These are phyloP conservation scores for Cucurbita moschata DNA, from an alignment of 306 rosid genomes.

Conservation along the genomic window DNA sequence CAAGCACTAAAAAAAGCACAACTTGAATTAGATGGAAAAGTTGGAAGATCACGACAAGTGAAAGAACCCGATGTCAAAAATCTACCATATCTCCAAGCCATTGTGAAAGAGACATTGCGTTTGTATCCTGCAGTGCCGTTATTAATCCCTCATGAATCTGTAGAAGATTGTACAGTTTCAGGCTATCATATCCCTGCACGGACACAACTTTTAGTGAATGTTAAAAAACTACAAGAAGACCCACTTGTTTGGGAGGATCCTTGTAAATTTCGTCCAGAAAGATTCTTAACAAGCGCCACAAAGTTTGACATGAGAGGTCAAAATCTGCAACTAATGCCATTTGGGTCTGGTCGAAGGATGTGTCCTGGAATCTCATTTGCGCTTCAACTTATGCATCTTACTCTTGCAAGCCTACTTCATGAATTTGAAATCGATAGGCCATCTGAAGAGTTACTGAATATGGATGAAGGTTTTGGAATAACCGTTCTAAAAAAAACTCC, in stretches of 20 bases:
- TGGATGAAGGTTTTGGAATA: slow-evolving; percentile 37
- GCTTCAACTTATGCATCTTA: slow-evolving; percentile 29
- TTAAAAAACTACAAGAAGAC: slow-evolving; percentile 50
- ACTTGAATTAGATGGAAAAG: neutral
- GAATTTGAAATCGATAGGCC: slow-evolving; percentile 28
- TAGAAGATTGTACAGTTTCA: slow-evolving; percentile 26
- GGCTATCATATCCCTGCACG: slow-evolving; percentile 35
- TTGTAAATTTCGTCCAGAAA: slow-evolving; percentile 28
- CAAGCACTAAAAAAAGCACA: neutral
- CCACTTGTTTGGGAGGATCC: slow-evolving; percentile 38
- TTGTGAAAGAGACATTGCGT: neutral
- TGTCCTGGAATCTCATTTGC: slow-evolving; percentile 49
- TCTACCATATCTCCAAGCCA: neutral
- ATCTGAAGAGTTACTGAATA: slow-evolving; percentile 15
- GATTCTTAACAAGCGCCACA: slow-evolving; percentile 19
- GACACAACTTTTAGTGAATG: slow-evolving; percentile 33
- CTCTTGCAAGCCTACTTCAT: slow-evolving; percentile 37
- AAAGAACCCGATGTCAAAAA: neutral
- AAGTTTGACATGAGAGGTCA: slow-evolving; percentile 33
- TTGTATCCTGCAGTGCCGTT: neutral
- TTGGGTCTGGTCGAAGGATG: slow-evolving; percentile 39
- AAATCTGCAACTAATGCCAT: slow-evolving; percentile 37
- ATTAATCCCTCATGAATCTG: neutral
- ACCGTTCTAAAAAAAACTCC: slow-evolving; percentile 39
- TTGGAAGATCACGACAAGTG: neutral